Evolutionary conservation across 495 filamentous ascomycete genomes (phyloP), one percentile per base, ranked within the genome.

Genomic region (Podospora bellae-mahoneyi): DNA sequence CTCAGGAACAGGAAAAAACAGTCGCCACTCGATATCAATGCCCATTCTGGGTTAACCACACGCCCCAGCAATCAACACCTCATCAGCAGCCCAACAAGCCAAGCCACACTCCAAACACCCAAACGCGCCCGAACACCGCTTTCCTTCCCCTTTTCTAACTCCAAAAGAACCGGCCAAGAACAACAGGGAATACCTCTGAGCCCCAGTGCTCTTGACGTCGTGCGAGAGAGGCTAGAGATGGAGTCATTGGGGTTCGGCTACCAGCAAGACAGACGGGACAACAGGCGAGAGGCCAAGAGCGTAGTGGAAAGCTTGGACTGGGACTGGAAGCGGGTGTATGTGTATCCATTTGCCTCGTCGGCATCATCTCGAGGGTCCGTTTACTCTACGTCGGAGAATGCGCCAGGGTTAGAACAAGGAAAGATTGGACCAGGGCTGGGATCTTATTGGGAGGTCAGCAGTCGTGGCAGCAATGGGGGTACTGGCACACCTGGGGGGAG

Each of bases 251-350:
- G 30, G n/a, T 18, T 19, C 18, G 61, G 27, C 28, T 28, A 28
- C 23, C 20, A 32, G 6, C 59, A 32, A 20, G 59, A 32, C 20
- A 18, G 59, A 15, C 16, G 59, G 7, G 5, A 27, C 7, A 32
- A 20, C 27, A 9, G 59, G 23, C 19, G 15, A 16, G 20, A 32
- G 59, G 28, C 27, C 5, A 32, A 61, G 59, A 28, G 23, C 23
- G 59, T 61, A 5, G 59, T 63, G 32, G 61, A 63, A 5, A 39
- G 28, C 10, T 3, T 63, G 32, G 61, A 63, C 30, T 63, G 61
- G 61, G 61, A 63, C 61, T 63, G 61, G 61, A 63, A 63, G 61
- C 48, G n/a, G 61, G 61, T 63, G 18, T 63, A 63, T 18, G 61
- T 63, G 28, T 63, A 63, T 48, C 61, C 61, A 4, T 58, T 58